Percentiles rank a stretch among this genome's conserved stretches.
These are phyloP conservation scores for Solanum chaucha DNA, from an alignment of 257 asterid genomes.

Conservation along the genomic window DNA sequence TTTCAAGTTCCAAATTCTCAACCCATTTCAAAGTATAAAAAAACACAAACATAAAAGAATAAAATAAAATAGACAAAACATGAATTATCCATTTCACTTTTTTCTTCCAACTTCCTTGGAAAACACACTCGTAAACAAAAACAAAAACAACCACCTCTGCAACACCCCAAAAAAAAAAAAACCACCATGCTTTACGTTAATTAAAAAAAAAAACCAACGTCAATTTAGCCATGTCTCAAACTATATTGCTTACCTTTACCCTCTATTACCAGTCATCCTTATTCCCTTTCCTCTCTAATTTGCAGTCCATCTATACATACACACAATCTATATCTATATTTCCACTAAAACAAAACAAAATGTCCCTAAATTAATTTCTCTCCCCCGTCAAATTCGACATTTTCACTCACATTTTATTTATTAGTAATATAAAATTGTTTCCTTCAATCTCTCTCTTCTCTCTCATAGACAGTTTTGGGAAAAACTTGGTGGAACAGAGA, in stretches of 20 bases:
- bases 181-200: neutral
- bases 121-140: conserved; percentile 13
- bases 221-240: neutral
- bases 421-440: conserved; percentile 4
- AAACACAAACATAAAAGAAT: neutral
- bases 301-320: conserved; percentile 27
- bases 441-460: conserved; percentile 12
- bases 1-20: neutral
- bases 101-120: conserved; percentile 19
- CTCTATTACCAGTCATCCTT: conserved; percentile 7
- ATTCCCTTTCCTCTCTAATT: neutral
- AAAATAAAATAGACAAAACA: neutral
- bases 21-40: neutral
- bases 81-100: neutral
- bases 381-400: neutral
- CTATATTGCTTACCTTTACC: neutral
- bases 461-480: conserved; percentile 39
- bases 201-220: neutral
- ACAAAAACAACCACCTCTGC: conserved; percentile 23
- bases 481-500: conserved; percentile 46
- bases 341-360: neutral
- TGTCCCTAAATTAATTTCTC: conserved; percentile 3
- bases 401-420: neutral
- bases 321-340: conserved; percentile 19
- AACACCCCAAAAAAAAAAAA: neutral